Evolutionary conservation across 2,329 filamentous ascomycete genomes (phyloP), one percentile per base, ranked within the genome.

Genomic region (Didymella keratinophila): DNA sequence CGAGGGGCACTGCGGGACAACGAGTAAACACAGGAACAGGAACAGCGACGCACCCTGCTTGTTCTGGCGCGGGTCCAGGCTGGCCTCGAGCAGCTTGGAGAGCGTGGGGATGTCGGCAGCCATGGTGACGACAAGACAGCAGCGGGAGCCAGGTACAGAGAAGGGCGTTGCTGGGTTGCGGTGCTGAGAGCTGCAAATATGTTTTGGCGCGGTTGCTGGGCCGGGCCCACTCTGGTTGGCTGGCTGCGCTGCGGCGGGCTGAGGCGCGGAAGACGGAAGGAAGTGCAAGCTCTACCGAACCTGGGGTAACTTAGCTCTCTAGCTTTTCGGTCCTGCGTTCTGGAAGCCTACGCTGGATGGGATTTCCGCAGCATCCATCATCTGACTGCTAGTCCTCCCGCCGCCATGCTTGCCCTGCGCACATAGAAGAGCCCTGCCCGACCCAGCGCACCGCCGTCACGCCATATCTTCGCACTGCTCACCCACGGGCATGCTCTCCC

Each of bases 41-140:
- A 62, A 76, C 81, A 65, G 49, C 54, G 62, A 76, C 81, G 65
- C 81, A 94, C 94, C 94, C 89, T 96, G 90, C 78, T 92, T 93
- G 78, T 94, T 92, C 78, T 94, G 88, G 64, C 86, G 83, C 18
- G 92, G 92, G 79, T 97, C 92, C 71, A 98, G 86, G 71, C 93
- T 98, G 71, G 92, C 92, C 79, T 96, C 87, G 64, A 99, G 88
- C 78, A 98, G 85, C 83, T 92, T 87, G 64, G 92, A 90, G 77
- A 97, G 80, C 65, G 80, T 78, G 75, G 84, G 80, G 64, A 88
- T 80, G 76, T 86, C 83, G 64, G 83, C 79, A 70, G 87, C 83
- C 87, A 90, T 90, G 71, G 42, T 61, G 66, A 53, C 41, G 57
- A 34, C 47, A 16, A 36, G 52, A 47, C 52, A 53, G 52, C 28